These are phyloP conservation scores for Emmonsiellopsis sp. DNA, from an alignment of 2,329 filamentous ascomycete species.

Conservation along the genomic window DNA sequence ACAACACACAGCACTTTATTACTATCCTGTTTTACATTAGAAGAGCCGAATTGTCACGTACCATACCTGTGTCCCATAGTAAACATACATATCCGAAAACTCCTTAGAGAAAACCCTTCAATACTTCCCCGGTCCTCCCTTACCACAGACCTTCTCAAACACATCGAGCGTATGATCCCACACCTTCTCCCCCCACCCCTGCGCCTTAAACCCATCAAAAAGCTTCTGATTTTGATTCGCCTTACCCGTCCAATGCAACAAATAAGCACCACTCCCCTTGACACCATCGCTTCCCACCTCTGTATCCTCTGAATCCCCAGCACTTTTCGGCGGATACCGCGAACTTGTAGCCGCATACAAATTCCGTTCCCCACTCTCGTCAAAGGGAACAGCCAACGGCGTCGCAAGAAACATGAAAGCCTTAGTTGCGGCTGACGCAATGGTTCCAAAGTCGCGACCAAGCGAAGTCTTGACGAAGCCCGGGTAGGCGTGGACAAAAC, in stretches of 20 bases:
- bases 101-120: background rate
- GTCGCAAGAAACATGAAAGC: conserved; percentile 4
- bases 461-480: conserved; percentile 41
- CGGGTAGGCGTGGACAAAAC: conserved; percentile 43
- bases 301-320: background rate
- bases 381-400: conserved; percentile 6
- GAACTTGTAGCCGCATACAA: conserved; percentile 10
- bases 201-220: conserved; percentile 7
- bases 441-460: conserved; percentile 45
- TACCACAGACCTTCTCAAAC: conserved; percentile 9
- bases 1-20: background rate
- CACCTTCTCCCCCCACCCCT: conserved; percentile 10
- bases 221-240: conserved; percentile 5
- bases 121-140: background rate
- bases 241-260: conserved; percentile 9
- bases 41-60: no score
- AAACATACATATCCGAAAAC: no score
- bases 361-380: conserved; percentile 13
- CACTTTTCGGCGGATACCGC: conserved; percentile 6
- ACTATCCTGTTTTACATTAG: background rate
- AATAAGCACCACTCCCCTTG: conserved; percentile 13
- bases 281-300: conserved; percentile 11
- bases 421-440: background rate
- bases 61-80: no score
- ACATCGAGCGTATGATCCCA: conserved; percentile 14